These are phyloP conservation scores for Aspergillus sp. DNA, from an alignment of 2,329 filamentous ascomycete species.

Conservation along the genomic window DNA sequence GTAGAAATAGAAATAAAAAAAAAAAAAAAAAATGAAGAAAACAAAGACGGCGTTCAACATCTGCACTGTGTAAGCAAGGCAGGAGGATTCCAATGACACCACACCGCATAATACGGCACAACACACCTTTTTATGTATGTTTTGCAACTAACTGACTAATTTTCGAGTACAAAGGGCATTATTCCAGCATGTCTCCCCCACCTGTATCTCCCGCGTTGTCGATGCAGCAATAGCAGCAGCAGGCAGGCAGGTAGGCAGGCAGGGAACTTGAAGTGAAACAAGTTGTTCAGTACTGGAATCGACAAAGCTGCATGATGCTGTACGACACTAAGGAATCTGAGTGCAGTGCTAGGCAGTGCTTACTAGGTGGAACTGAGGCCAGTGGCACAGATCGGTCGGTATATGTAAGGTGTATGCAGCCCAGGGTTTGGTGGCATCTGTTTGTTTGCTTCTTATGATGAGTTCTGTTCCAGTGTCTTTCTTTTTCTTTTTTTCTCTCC, in stretches of 20 bases:
- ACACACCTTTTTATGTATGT: background rate
- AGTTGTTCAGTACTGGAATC: background rate
- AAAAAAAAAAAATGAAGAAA: background rate
- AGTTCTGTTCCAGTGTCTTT: background rate
- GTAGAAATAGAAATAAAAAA: background rate
- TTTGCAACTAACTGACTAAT: background rate
- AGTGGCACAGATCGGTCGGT: background rate
- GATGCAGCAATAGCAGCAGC: background rate
- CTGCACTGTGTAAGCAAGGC: background rate
- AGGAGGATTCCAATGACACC: background rate
- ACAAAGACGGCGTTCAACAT: background rate
- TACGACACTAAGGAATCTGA: slow-evolving; percentile 8
- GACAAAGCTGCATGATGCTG: slow-evolving; percentile 16
- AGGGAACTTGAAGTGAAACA: background rate
- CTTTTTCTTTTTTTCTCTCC: background rate
- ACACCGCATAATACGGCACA: background rate
- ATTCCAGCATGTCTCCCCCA: too few relatives aligned
- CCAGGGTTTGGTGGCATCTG: background rate
- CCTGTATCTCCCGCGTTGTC: background rate
- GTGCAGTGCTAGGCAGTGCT: background rate
- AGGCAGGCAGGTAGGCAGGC: background rate
- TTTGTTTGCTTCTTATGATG: background rate
- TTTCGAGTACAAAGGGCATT: background rate
- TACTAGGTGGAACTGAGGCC: background rate
- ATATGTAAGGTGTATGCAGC: background rate